phyloP scores from a whole-genome alignment of 164 flowering plant species.

The Vitis rotundifolia region DNA sequence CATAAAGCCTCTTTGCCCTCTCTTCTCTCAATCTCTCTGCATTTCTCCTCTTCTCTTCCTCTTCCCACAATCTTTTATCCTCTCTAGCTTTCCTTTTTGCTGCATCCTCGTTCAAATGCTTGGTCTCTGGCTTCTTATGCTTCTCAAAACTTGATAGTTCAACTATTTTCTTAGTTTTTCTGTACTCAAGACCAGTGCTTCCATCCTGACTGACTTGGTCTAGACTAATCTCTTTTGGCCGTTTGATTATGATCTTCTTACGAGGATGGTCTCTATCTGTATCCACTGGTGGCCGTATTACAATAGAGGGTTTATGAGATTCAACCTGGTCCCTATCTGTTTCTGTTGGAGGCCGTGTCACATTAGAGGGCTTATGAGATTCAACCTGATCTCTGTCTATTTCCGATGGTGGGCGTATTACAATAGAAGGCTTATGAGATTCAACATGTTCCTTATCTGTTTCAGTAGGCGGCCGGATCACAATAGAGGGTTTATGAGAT shows the following conservation, averaged over 20 bases:
- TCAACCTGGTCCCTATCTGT: conserved; percentile 37
- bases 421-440: conserved; percentile 24
- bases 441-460: conserved; percentile 39
- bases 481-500: conserved; percentile 47
- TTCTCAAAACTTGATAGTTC: conserved; percentile 60
- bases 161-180: conserved; percentile 71
- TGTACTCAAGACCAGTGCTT: conserved; percentile 40
- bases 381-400: conserved; percentile 30
- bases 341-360: conserved; percentile 21
- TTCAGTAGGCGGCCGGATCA: conserved; percentile 59
- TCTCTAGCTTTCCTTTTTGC: conserved; percentile 44
- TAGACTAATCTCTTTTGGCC: conserved; percentile 58
- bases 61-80: conserved; percentile 58
- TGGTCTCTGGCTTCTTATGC: conserved; percentile 39
- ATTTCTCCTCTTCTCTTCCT: conserved; percentile 62
- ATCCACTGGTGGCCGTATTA: conserved; percentile 60
- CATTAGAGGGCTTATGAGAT: conserved; percentile 22
- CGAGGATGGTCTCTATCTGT: conserved; percentile 51
- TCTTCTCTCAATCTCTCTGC: conserved; percentile 48
- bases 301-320: conserved; percentile 50
- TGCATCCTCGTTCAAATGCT: conserved; percentile 31
- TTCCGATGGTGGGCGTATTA: conserved; percentile 23
- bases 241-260: conserved; percentile 76
- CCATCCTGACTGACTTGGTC: conserved; percentile 54
- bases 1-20: conserved; percentile 38